Evolutionary conservation across 805 yeast species (phyloP).

Genomic region (Candida wancherniae): DNA sequence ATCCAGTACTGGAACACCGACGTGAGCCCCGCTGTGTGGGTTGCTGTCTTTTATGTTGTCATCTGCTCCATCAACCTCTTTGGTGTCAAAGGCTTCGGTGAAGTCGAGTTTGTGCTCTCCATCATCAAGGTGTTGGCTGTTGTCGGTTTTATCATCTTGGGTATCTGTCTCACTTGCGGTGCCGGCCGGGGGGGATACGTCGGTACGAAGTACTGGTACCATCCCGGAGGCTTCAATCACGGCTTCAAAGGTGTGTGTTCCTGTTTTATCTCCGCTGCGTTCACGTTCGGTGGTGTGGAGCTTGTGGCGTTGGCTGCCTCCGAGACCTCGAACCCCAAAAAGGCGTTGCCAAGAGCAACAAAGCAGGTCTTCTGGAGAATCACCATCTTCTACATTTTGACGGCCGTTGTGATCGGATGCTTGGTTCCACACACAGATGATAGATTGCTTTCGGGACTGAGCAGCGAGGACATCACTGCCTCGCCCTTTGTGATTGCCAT

Average conservation of each 20-base stretch:
- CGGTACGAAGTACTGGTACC: constrained; percentile 47
- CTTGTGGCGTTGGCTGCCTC: constrained; percentile 57
- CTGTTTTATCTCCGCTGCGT: constrained; percentile 53
- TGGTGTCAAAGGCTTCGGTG: constrained; percentile 31
- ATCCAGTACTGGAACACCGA: constrained; percentile 31
- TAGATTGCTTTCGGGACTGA: constrained; percentile 19
- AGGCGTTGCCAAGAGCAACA: constrained; percentile 53
- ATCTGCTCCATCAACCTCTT: constrained; percentile 32
- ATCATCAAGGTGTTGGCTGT: constrained; percentile 25
- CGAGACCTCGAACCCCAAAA: constrained; percentile 51
- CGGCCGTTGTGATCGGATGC: constrained; percentile 45
- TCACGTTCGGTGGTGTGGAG: constrained; percentile 60
- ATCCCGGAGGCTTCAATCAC: constrained; percentile 52
- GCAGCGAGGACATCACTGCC: constrained; percentile 15
- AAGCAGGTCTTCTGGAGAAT: constrained; percentile 55
- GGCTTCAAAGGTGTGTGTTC: constrained; percentile 54
- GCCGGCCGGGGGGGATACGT: constrained; percentile 44
- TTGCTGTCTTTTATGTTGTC: constrained; percentile 29
- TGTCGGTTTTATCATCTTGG: constrained; percentile 22
- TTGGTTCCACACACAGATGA: constrained; percentile 46
- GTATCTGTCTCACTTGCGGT: constrained; percentile 37
- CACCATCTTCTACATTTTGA: constrained; percentile 43
- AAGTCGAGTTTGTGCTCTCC: constrained; percentile 23
- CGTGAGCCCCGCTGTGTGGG: constrained; percentile 35
- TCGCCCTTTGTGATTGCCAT: constrained; percentile 30